Base-by-base conservation (phyloP, 129 eudicot species). In the Flaveria bidentis region DNA sequence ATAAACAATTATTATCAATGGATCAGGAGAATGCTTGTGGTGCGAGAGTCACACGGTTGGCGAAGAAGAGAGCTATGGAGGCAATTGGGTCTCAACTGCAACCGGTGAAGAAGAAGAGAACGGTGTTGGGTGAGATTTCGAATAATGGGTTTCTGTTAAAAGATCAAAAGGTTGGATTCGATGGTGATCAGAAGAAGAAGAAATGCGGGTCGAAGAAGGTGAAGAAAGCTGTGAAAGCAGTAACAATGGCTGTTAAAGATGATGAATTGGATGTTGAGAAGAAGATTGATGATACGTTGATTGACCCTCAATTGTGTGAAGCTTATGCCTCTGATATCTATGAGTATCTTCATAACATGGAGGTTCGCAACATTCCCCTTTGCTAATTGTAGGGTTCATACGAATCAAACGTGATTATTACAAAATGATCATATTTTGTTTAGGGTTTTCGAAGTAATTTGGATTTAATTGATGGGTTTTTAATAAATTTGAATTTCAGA, bases 231-330 rank as follows among this genome's bases (percentile, higher is more conserved):
- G 20, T 61, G 17, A 26, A 12, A 61, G 9, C n/a, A 2, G 57
- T 52, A 23, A 18, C 11, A 62, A 18, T 52, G 65, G 75, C 13
- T 12, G 81, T 17, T 36, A 68, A 41, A 26, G 33, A 44, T 2
- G 23, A 52, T 69, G 91, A 78, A 69, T 9, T 66, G 18, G 73
- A 66, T 42, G 71, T 46, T 9, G 71, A 69, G 62, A 67, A 33
- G 6, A 33, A 74, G 47, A 14, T 5, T 33, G 75, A 56, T 14
- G 70, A 56, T 68, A 63, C 25, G 53, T 74, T 65, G 1, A 58
- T 69, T 64, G 97, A 91, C 18, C 96, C 93, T 0, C 97, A 93
- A 60, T 85, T 94, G 98, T 91, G 98, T 51, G 75, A 53, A 26
- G 79, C 87, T 45, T 87, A 88, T 71, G 90, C 76, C 28, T 81